Percentiles rank a stretch among this genome's conserved stretches.
Conservation (phyloP, 2,329 filamentous ascomycete genomes). For the Botrytis medusae region DNA sequence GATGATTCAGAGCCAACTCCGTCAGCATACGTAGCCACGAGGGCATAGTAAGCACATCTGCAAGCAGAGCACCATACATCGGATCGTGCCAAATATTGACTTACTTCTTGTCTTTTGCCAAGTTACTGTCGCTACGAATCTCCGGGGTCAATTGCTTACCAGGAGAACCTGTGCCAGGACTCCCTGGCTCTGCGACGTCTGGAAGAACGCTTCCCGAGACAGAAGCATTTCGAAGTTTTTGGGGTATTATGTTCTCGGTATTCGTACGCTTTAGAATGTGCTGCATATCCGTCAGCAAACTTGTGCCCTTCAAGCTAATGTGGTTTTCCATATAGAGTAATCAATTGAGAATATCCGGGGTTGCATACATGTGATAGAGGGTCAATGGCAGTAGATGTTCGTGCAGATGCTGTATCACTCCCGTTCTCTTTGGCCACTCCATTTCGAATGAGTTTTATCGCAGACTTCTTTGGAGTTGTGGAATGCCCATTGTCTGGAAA, state of each 20-base stretch:
- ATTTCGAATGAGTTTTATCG: slow-evolving; percentile 35
- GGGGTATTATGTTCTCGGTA: slow-evolving; percentile 58
- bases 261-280: slow-evolving; percentile 68
- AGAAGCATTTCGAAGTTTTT: slow-evolving; percentile 49
- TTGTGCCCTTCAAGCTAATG: neutral
- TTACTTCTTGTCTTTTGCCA: slow-evolving; percentile 64
- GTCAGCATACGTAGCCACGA: neutral
- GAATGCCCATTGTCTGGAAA: slow-evolving; percentile 31
- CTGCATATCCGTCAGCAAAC: slow-evolving; percentile 33
- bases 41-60: slow-evolving; percentile 25
- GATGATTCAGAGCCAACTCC: neutral
- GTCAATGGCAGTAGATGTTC: slow-evolving; percentile 53
- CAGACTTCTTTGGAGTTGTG: slow-evolving; percentile 34
- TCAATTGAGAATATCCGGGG: slow-evolving; percentile 21
- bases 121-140: slow-evolving; percentile 35
- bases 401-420: slow-evolving; percentile 26
- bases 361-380: slow-evolving; percentile 64
- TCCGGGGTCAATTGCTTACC: slow-evolving; percentile 43
- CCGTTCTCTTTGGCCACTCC: slow-evolving; percentile 29
- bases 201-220: slow-evolving; percentile 51
- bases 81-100: slow-evolving; percentile 36
- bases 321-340: slow-evolving; percentile 1
- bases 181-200: slow-evolving; percentile 31
- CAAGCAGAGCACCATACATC: slow-evolving; percentile 16
- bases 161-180: slow-evolving; percentile 32